Conservation (phyloP, 805 yeast species). For the Maudiozyma pseudohumilis region DNA sequence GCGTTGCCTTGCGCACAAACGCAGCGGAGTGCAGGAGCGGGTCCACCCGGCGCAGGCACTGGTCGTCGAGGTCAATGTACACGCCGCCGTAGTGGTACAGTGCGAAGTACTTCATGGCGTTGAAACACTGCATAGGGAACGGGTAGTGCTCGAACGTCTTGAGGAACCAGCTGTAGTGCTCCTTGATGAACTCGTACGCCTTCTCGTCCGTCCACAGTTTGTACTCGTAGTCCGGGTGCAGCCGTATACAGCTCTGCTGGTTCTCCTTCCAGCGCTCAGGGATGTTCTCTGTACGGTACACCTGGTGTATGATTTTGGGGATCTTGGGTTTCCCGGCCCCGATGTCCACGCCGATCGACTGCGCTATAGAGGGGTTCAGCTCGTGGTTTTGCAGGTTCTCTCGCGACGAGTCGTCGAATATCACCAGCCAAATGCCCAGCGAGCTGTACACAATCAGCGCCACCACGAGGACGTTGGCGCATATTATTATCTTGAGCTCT, state of each 20-base stretch:
- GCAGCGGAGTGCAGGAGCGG: slow-evolving; percentile 77
- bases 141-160: slow-evolving; percentile 66
- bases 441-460: slow-evolving; percentile 49
- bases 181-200: slow-evolving; percentile 67
- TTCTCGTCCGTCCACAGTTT: slow-evolving; percentile 83
- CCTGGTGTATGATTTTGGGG: slow-evolving; percentile 89
- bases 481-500: slow-evolving; percentile 52
- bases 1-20: slow-evolving; percentile 76
- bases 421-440: slow-evolving; percentile 61
- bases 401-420: slow-evolving; percentile 59
- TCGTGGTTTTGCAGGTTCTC: slow-evolving; percentile 59
- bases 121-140: slow-evolving; percentile 83
- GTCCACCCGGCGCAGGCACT: slow-evolving; percentile 69
- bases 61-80: slow-evolving; percentile 85
- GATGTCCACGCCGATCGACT: slow-evolving; percentile 17
- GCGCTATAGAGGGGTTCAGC: slow-evolving; percentile 35
- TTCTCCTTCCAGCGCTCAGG: slow-evolving; percentile 79
- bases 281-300: slow-evolving; percentile 68
- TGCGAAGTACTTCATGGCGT: slow-evolving; percentile 81
- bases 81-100: slow-evolving; percentile 79
- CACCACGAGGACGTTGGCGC: slow-evolving; percentile 48
- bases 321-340: slow-evolving; percentile 38
- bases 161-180: slow-evolving; percentile 81
- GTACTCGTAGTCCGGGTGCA: slow-evolving; percentile 83
- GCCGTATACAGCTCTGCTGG: slow-evolving; percentile 62